Conservation (phyloP, 306 rosid genomes). For the Echinosophora koreensis region DNA sequence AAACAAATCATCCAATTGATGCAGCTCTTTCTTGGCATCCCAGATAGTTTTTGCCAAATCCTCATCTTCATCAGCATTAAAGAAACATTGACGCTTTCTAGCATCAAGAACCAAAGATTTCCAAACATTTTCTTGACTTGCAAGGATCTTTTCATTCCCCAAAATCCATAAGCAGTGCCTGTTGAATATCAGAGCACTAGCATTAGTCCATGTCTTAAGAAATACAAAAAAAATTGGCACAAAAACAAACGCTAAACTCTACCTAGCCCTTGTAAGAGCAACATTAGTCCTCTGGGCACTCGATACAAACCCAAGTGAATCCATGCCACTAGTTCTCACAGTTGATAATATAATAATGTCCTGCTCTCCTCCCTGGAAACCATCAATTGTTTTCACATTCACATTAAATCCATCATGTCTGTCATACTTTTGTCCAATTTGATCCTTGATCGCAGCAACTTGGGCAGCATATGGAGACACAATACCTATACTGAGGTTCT, state of each 20-base stretch:
- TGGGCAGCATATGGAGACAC: slow-evolving; percentile 94
- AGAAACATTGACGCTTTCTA: slow-evolving; percentile 66
- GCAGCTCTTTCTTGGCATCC: slow-evolving; percentile 64
- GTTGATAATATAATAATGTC: slow-evolving; percentile 79
- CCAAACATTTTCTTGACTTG: slow-evolving; percentile 65
- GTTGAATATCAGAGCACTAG: slow-evolving; percentile 25
- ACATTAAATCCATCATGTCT: slow-evolving; percentile 61
- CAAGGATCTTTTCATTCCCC: slow-evolving; percentile 69
- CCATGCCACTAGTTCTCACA: slow-evolving; percentile 58
- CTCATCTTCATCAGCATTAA: slow-evolving; percentile 68
- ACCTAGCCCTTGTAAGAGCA: slow-evolving; percentile 92
- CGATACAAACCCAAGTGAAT: slow-evolving; percentile 64
- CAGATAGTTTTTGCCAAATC: slow-evolving; percentile 70
- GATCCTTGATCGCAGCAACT: slow-evolving; percentile 64
- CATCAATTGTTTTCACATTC: slow-evolving; percentile 77
- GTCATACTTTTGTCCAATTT: slow-evolving; percentile 58
- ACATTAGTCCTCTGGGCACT: slow-evolving; percentile 72
- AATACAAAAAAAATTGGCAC: background rate
- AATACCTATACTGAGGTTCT: slow-evolving; percentile 63
- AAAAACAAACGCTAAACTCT: slow-evolving; percentile 14
- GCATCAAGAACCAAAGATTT: slow-evolving; percentile 65
- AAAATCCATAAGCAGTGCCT: slow-evolving; percentile 86
- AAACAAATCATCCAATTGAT: slow-evolving; percentile 76
- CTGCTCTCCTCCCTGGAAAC: slow-evolving; percentile 86
- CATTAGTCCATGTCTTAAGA: background rate